Evolutionary conservation across 176 grass and related monocot genomes (phyloP).

Genomic region (Pontederia paniculata): DNA sequence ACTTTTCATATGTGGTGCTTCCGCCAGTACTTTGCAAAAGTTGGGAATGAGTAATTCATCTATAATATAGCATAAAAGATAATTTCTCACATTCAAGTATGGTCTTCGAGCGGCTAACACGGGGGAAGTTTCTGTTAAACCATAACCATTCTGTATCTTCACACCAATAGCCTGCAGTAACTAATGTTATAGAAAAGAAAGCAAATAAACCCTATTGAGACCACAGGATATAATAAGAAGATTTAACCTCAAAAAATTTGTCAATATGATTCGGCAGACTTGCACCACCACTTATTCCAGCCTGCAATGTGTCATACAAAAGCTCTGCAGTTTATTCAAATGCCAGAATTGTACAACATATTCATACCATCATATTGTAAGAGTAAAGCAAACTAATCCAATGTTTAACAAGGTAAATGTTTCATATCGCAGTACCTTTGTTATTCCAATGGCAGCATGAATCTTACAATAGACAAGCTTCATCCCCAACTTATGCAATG

Average conservation of each 20-base stretch:
- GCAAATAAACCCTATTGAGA: neutral
- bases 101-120: conserved; percentile 62
- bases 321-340: conserved; percentile 22
- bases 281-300: conserved; percentile 89
- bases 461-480: conserved; percentile 84
- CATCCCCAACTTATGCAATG: conserved; percentile 82
- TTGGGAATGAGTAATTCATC: neutral
- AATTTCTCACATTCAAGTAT: conserved; percentile 57
- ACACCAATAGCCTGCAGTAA: conserved; percentile 80
- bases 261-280: conserved; percentile 80
- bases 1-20: neutral
- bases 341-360: conserved; percentile 18
- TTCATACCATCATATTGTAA: conserved; percentile 7
- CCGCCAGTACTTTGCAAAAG: neutral
- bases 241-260: conserved; percentile 87
- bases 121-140: conserved; percentile 94
- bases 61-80: neutral
- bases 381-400: conserved; percentile 2
- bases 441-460: conserved; percentile 72
- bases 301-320: conserved; percentile 54
- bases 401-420: neutral
- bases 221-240: neutral
- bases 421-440: conserved; percentile 40
- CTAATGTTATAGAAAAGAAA: conserved; percentile 8
- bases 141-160: conserved; percentile 91